A percentile compares a stretch with the other conserved stretches of the same genome.
These are phyloP conservation scores for Bryum argenteum DNA, from an alignment of 225 moss, liverwort and hornwort genomes.

Conservation along the genomic window DNA sequence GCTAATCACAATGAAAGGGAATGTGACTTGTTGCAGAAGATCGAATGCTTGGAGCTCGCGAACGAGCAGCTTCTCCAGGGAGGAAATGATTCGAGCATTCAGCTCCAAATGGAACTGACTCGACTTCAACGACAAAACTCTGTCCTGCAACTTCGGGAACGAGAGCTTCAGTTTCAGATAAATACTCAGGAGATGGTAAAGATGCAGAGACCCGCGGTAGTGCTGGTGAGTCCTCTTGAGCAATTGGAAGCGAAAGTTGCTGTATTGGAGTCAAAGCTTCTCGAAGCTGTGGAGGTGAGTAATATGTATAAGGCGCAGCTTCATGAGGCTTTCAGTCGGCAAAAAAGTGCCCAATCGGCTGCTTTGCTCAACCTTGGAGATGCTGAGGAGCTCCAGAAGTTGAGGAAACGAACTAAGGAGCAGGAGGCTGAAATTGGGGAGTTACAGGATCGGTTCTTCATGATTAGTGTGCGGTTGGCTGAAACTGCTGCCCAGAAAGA, in stretches of 20 bases:
- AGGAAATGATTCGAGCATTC: constrained; percentile 54
- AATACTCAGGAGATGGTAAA: constrained; percentile 55
- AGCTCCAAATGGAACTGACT: constrained; percentile 58
- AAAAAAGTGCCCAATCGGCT: constrained; percentile 51
- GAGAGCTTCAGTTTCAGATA: constrained; percentile 59
- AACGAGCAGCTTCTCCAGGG: constrained; percentile 60
- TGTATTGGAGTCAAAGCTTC: constrained; percentile 52
- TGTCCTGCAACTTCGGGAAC: constrained; percentile 56
- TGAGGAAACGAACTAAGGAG: constrained; percentile 53
- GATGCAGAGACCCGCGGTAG: constrained; percentile 34
- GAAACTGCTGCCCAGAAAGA: constrained; percentile 57
- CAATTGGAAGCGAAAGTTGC: constrained; percentile 47
- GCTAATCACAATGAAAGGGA: constrained; percentile 45
- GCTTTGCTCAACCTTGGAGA: constrained; percentile 49
- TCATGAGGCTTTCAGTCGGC: constrained; percentile 46
- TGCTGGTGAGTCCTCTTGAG: constrained; percentile 21
- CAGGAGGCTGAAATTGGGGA: constrained; percentile 50
- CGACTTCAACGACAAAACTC: constrained; percentile 62
- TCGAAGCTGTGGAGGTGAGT: constrained; percentile 61
- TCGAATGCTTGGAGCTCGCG: constrained; percentile 58
- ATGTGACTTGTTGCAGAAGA: constrained; percentile 39
- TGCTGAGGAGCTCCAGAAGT: constrained; percentile 52
- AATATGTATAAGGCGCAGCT: constrained; percentile 62
- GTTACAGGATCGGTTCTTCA: constrained; percentile 52
- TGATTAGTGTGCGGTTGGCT: constrained; percentile 50